Conservation (phyloP, 805 yeast genomes). For the Candida railenensis region DNA sequence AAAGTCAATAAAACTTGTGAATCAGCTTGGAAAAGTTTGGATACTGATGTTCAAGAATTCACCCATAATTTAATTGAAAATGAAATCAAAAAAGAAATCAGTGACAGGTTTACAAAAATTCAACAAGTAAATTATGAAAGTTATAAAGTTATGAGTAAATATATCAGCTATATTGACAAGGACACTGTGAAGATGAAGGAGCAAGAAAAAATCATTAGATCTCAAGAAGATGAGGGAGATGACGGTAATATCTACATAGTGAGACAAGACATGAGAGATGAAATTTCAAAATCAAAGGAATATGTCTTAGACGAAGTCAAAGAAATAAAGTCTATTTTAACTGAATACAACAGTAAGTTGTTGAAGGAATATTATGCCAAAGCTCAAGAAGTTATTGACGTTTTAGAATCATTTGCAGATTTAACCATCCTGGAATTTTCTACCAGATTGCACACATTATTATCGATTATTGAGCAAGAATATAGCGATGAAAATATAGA, state of each 20-base stretch:
- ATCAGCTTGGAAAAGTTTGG: constrained; percentile 32
- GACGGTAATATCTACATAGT: constrained; percentile 19
- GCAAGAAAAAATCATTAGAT: constrained; percentile 11
- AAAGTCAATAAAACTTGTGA: constrained; percentile 33
- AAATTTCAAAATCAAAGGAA: constrained; percentile 23
- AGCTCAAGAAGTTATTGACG: constrained; percentile 52
- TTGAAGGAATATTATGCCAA: constrained; percentile 28
- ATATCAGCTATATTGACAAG: constrained; percentile 30
- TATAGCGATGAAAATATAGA: constrained; percentile 7
- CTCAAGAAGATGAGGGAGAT: constrained; percentile 12
- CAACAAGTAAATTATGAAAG: constrained; percentile 27
- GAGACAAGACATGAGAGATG: constrained; percentile 37
- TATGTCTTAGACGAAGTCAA: constrained; percentile 20
- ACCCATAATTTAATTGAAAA: constrained; percentile 21
- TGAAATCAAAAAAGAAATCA: constrained; percentile 21
- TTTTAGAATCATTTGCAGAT: constrained; percentile 73
- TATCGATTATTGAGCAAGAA: constrained; percentile 13
- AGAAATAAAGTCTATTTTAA: constrained; percentile 23
- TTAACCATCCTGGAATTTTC: constrained; percentile 65
- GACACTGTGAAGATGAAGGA: constrained; percentile 31
- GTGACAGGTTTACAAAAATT: constrained; percentile 23
- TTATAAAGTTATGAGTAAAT: constrained; percentile 29
- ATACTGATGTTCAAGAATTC: constrained; percentile 28
- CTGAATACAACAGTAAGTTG: constrained; percentile 24
- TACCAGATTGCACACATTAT: constrained; percentile 48